These are phyloP conservation scores for Stagonosporopsis vannaccii DNA, from an alignment of 2,329 filamentous ascomycete species.

Conservation along the genomic window DNA sequence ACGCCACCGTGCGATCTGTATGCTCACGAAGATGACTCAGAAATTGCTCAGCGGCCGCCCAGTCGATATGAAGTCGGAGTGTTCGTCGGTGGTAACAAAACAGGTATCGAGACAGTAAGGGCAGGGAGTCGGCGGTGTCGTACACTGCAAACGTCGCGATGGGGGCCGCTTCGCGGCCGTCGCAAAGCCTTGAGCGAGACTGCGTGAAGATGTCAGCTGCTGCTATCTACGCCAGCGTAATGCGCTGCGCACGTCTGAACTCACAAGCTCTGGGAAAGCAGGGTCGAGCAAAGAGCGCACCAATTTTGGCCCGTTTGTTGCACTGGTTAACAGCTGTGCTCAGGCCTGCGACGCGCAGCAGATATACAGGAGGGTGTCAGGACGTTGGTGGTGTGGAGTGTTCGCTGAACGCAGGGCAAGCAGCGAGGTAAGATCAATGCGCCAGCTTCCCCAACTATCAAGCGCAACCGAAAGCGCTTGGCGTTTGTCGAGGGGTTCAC, in stretches of 20 bases:
- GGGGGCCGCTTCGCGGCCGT: background rate
- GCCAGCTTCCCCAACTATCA: slow-evolving; percentile 21
- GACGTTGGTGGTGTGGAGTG: slow-evolving; percentile 9
- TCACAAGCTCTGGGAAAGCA: background rate
- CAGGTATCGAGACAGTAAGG: background rate
- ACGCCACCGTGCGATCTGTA: background rate
- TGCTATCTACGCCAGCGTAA: background rate
- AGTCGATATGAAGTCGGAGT: background rate
- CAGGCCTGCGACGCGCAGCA: background rate
- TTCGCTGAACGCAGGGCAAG: background rate
- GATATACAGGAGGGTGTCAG: background rate
- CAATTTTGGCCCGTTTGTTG: background rate
- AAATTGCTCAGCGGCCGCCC: background rate
- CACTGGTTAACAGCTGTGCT: background rate
- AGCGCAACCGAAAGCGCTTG: slow-evolving; percentile 24
- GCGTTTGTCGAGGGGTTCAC: slow-evolving; percentile 6
- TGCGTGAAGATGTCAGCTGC: slow-evolving; percentile 5
- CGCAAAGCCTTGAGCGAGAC: background rate
- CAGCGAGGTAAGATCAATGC: slow-evolving; percentile 19
- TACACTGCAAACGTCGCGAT: background rate
- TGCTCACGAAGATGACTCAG: background rate
- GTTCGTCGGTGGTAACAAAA: background rate
- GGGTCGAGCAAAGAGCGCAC: background rate
- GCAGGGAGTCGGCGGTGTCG: background rate
- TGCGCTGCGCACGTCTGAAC: background rate